A percentile compares a stretch with the other conserved stretches of the same genome.
phyloP scores from a whole-genome alignment of 371 early-diverging fungal species.

The Mortierella sp. region DNA sequence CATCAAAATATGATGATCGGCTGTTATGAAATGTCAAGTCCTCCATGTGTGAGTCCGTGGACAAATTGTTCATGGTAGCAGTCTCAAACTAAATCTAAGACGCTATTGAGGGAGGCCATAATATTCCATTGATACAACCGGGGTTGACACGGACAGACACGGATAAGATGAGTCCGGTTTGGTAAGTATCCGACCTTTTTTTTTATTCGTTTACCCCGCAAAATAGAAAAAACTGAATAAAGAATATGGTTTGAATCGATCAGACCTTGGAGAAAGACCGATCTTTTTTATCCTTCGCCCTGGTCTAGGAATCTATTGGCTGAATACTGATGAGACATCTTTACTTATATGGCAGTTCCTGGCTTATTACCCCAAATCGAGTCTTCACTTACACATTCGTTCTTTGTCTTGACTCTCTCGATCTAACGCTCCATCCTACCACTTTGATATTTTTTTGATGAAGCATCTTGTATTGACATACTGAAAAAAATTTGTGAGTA shows the following conservation, averaged over 20 bases:
- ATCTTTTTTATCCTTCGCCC: conserved; percentile 9
- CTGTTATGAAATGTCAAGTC: background rate
- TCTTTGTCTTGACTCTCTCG: background rate
- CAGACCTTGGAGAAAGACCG: conserved; percentile 14
- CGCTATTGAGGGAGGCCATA: no score
- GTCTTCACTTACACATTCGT: no score
- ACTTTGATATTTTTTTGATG: no score
- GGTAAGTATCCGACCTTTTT: background rate
- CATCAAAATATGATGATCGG: background rate
- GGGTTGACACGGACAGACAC: conserved; percentile 4
- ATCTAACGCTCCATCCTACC: no score
- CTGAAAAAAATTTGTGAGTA: conserved; percentile 4
- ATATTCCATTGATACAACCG: background rate
- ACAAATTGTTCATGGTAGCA: background rate
- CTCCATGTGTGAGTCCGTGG: conserved; percentile 8
- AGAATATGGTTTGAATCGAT: conserved; percentile 4
- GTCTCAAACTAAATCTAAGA: no score
- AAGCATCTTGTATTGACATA: no score
- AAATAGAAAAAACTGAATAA: background rate
- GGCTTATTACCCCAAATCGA: conserved; percentile 6
- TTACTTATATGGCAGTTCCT: background rate
- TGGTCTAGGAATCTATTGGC: conserved; percentile 24
- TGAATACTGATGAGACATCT: conserved; percentile 13
- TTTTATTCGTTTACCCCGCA: conserved; percentile 30
- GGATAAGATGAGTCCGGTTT: background rate